A percentile compares a stretch with the other conserved stretches of the same genome.
Conservation (phyloP, 192 early-diverging fungal species). For the Podila horticola region DNA sequence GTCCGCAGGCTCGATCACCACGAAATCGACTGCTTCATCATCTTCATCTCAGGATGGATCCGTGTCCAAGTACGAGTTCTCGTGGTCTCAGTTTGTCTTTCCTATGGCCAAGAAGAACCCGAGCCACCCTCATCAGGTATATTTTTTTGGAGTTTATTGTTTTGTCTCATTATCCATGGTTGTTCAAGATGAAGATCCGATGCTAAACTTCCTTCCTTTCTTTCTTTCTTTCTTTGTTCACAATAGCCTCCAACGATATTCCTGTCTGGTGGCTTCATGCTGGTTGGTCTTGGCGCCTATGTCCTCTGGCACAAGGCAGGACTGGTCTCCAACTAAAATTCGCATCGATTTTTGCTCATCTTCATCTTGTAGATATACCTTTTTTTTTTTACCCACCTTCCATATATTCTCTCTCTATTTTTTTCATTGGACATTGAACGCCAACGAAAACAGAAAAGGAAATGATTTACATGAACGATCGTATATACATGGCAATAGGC, state of each 20-base stretch:
- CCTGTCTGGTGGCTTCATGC: slow-evolving; percentile 39
- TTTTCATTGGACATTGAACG: too few species aligned
- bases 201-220: neutral
- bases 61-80: slow-evolving; percentile 16
- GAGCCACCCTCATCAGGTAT: slow-evolving; percentile 23
- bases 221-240: neutral
- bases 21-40: neutral
- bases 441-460: too few species aligned
- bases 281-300: slow-evolving; percentile 40
- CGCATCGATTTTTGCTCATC: too few species aligned
- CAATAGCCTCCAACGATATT: slow-evolving; percentile 20
- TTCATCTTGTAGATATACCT: too few species aligned
- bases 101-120: slow-evolving; percentile 25
- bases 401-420: too few species aligned
- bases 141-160: neutral
- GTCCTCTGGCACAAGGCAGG: slow-evolving; percentile 27
- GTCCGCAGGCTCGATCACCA: neutral
- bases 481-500: too few species aligned
- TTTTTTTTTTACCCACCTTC: too few species aligned
- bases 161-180: too few species aligned
- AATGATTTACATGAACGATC: too few species aligned
- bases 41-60: neutral
- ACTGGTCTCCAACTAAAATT: neutral
- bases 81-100: slow-evolving; percentile 45
- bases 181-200: too few species aligned